Conservation (phyloP, 805 yeast species). For the Lipomyces yamadae region DNA sequence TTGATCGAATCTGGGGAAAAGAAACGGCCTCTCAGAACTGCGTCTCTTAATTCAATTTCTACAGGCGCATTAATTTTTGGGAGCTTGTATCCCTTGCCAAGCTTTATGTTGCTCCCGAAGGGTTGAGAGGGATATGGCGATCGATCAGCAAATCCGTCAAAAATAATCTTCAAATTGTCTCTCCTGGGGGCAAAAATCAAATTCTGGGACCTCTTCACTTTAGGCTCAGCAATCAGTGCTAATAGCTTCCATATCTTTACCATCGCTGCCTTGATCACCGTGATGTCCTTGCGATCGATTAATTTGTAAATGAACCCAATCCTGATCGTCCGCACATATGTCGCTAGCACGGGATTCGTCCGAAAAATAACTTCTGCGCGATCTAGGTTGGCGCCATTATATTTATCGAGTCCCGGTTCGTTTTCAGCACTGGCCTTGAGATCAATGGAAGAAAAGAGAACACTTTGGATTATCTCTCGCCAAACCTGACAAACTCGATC, state of each 20-base stretch:
- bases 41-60: conserved; percentile 5
- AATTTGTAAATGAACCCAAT: background rate
- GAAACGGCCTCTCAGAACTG: conserved; percentile 4
- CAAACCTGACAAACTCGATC: conserved; percentile 10
- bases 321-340: conserved; percentile 10
- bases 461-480: conserved; percentile 15
- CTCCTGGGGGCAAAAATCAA: conserved; percentile 4
- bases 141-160: background rate
- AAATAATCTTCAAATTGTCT: conserved; percentile 4
- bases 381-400: conserved; percentile 1
- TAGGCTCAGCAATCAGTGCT: conserved; percentile 12
- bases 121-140: conserved; percentile 2
- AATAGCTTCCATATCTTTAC: conserved; percentile 8
- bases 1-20: conserved; percentile 3
- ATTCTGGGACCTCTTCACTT: background rate
- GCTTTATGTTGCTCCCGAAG: background rate
- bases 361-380: conserved; percentile 11
- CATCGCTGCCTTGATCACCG: conserved; percentile 1
- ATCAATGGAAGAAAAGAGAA: conserved; percentile 8
- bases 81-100: conserved; percentile 4
- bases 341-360: conserved; percentile 17
- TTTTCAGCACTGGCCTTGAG: background rate
- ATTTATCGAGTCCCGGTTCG: background rate
- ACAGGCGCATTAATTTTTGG: conserved; percentile 8
- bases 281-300: background rate